Evolutionary conservation across 441 rosid genomes (phyloP).

Genomic region (Heliophila coronopifolia): DNA sequence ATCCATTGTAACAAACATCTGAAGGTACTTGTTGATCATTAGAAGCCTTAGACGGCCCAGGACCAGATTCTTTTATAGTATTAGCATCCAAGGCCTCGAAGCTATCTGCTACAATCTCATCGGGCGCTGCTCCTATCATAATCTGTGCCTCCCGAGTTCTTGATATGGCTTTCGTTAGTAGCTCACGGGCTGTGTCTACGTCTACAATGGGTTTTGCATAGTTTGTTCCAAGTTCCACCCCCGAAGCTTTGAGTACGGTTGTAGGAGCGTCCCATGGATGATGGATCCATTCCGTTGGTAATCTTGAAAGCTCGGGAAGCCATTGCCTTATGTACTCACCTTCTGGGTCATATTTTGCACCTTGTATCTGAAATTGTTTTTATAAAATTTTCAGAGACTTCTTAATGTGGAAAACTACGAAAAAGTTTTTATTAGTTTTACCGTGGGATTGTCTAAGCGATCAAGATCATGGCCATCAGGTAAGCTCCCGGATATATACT

Average conservation of each 20-base stretch:
- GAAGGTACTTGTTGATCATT: slow-evolving; percentile 82
- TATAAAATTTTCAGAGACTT: not conserved
- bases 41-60: slow-evolving; percentile 44
- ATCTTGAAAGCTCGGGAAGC: slow-evolving; percentile 85
- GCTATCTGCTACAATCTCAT: slow-evolving; percentile 68
- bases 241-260: slow-evolving; percentile 57
- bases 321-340: slow-evolving; percentile 84
- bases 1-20: slow-evolving; percentile 29
- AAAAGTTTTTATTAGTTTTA: slow-evolving; percentile 23
- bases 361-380: slow-evolving; percentile 72
- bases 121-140: slow-evolving; percentile 34
- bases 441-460: slow-evolving; percentile 82
- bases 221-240: slow-evolving; percentile 75
- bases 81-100: slow-evolving; percentile 39
- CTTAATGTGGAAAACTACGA: not conserved
- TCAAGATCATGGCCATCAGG: slow-evolving; percentile 89
- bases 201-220: slow-evolving; percentile 72
- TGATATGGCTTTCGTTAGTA: slow-evolving; percentile 57
- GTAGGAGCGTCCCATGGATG: slow-evolving; percentile 86
- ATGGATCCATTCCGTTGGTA: slow-evolving; percentile 89
- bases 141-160: slow-evolving; percentile 72
- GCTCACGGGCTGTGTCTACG: slow-evolving; percentile 59
- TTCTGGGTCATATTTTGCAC: slow-evolving; percentile 65
- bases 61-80: slow-evolving; percentile 33
- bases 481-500: slow-evolving; percentile 85